Evolutionary conservation across 1,284 basidiomycete species (phyloP), one percentile per base, ranked within the genome.

Genomic region (Sanghuangporus sanghuang): DNA sequence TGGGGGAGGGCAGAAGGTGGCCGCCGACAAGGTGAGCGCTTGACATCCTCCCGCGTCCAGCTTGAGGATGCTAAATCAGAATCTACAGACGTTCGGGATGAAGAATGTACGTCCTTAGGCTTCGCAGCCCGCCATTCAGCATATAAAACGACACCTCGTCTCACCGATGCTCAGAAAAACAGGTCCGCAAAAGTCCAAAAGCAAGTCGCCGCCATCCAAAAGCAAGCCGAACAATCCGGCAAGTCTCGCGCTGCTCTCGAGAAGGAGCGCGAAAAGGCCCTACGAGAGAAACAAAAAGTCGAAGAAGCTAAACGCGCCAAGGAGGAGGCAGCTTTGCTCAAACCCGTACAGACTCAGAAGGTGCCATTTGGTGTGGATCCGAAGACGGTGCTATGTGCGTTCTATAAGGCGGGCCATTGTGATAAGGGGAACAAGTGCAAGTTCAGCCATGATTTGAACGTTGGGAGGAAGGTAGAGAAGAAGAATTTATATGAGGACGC

Each of bases 341-440:
- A 86, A 70, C 88, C 92, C 42, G 86, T 87, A 62, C 89, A 93
- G 73, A 75, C 81, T 60, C 90, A 93, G 79, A 96, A 96, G 75
- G 86, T 98, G 40, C 94, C 96, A 0, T 96, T 98, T 68, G 96
- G 96, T 42, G 94, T 96, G 53, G 95, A 96, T 75, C 95, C 95
- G 21, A 96, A 96, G 81, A 93, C 92, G 27, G 78, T 96, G 46
- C 79, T 97, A 16, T 97, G 95, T 73, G 86, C 83, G 36, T 96
- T 89, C 79, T 95, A 82, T 82, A 96, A 97, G 78, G 87, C 89
- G 7, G 95, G 95, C 6, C 80, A 78, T 59, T 98, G 95, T 72
- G 92, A 94, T 40, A 97, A 96, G 78, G 95, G 90, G 35, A 86
- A 69, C 74, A 94, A 94, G 77, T 97, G 95, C 80, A 98, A 97